Percentiles rank a stretch among this genome's conserved stretches.
Evolutionary conservation across 108 stramenopile genomes (phyloP).

Genomic region (Cyclotella kingstonii): DNA sequence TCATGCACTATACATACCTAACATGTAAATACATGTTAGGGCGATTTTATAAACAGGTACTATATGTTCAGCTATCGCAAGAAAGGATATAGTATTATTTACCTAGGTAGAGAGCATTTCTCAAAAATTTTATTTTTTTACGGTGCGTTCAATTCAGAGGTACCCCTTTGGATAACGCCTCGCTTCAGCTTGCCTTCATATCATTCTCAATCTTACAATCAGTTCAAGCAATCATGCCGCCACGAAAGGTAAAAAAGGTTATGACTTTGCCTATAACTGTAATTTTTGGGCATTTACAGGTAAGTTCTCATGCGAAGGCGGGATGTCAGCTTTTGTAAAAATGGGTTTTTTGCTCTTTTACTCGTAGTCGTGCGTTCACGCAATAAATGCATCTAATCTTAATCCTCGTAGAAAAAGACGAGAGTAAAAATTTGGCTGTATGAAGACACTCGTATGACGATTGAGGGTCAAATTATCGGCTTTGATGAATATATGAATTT

Average conservation of each 20-base stretch:
- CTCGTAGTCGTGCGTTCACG: conserved; percentile 5
- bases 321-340: conserved; percentile 16
- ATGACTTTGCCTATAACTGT: conserved; percentile 97
- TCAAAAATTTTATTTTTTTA: too few relatives aligned
- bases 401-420: conserved; percentile 69
- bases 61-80: too few relatives aligned
- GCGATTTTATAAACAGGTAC: too few relatives aligned
- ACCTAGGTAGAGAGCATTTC: too few relatives aligned
- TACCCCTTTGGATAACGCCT: too few relatives aligned
- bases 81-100: too few relatives aligned
- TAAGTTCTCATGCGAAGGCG: conserved; percentile 51
- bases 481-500: conserved; percentile 89
- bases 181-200: too few relatives aligned
- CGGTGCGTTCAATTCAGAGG: too few relatives aligned
- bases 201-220: not conserved
- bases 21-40: too few relatives aligned
- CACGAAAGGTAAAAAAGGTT: conserved; percentile 87
- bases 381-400: conserved; percentile 6
- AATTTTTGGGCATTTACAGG: conserved; percentile 95
- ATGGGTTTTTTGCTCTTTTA: conserved; percentile 1
- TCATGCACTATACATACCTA: too few relatives aligned
- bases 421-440: conserved; percentile 97
- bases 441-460: conserved; percentile 93
- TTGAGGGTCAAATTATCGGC: conserved; percentile 97
- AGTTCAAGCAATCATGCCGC: conserved; percentile 65